phyloP scores from a whole-genome alignment of 306 rosid genomes.

The Rubus parviflorus region DNA sequence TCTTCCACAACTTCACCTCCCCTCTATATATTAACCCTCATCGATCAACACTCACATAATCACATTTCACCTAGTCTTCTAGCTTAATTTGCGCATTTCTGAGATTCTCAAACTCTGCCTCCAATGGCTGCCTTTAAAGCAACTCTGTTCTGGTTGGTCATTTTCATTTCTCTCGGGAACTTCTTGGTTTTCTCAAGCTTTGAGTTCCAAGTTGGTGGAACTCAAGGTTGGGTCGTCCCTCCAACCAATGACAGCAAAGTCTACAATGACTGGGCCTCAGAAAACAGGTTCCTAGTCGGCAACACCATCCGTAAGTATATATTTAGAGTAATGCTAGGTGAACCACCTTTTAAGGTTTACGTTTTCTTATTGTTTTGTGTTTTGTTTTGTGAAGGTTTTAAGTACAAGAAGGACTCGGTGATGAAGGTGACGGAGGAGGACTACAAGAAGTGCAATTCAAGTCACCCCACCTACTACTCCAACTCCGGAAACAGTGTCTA shows the following conservation, averaged over 20 bases:
- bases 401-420: constrained; percentile 78
- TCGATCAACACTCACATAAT: background rate
- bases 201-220: constrained; percentile 78
- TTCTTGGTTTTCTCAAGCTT: constrained; percentile 32
- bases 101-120: background rate
- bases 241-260: constrained; percentile 54
- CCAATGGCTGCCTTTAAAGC: constrained; percentile 13
- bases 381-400: constrained; percentile 40
- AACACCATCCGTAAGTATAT: constrained; percentile 59
- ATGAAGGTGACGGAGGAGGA: constrained; percentile 69
- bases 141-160: background rate
- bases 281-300: constrained; percentile 64
- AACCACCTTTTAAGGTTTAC: background rate
- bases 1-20: background rate
- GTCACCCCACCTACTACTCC: constrained; percentile 72
- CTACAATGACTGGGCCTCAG: constrained; percentile 84
- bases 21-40: constrained; percentile 1
- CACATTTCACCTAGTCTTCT: background rate
- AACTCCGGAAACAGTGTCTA: constrained; percentile 57
- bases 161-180: constrained; percentile 18
- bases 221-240: constrained; percentile 74
- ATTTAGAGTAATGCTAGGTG: background rate
- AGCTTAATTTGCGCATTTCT: background rate
- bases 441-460: constrained; percentile 63
- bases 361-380: background rate